Evolutionary conservation across 2,329 filamentous ascomycete species (phyloP).

Genomic region (Teratosphaeria destructans): DNA sequence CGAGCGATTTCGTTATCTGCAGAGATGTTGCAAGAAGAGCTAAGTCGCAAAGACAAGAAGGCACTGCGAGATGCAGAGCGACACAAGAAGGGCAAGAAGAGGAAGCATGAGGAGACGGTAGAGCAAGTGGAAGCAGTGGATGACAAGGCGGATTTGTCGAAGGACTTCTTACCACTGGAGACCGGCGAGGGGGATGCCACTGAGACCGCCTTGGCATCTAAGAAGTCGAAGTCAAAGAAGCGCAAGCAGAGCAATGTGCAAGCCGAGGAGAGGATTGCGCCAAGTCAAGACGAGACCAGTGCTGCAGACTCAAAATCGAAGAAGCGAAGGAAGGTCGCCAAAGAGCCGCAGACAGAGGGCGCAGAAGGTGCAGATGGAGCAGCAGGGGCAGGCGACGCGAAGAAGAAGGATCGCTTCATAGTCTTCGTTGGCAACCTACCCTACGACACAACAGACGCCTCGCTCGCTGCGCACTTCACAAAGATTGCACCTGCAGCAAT

Average conservation of each 20-base stretch:
- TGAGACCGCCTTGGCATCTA: neutral
- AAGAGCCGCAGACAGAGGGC: constrained; percentile 10
- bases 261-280: neutral
- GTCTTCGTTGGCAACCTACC: constrained; percentile 85
- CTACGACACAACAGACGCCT: constrained; percentile 62
- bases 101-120: constrained; percentile 18
- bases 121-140: constrained; percentile 9
- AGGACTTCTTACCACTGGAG: constrained; percentile 10
- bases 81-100: constrained; percentile 24
- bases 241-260: constrained; percentile 7
- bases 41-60: constrained; percentile 26
- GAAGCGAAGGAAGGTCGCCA: constrained; percentile 12
- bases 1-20: neutral
- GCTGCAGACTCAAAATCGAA: constrained; percentile 2
- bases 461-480: constrained; percentile 65
- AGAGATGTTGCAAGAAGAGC: constrained; percentile 19
- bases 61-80: constrained; percentile 26
- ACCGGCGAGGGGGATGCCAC: constrained; percentile 4
- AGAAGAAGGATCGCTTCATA: constrained; percentile 54
- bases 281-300: neutral
- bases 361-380: constrained; percentile 2
- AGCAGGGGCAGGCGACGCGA: constrained; percentile 4
- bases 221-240: constrained; percentile 16
- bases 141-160: constrained; percentile 11
- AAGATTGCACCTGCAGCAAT: constrained; percentile 60